Evolutionary conservation across 306 rosid genomes (phyloP), one percentile per base, ranked within the genome.

Genomic region (Pterocarpus santalinus): DNA sequence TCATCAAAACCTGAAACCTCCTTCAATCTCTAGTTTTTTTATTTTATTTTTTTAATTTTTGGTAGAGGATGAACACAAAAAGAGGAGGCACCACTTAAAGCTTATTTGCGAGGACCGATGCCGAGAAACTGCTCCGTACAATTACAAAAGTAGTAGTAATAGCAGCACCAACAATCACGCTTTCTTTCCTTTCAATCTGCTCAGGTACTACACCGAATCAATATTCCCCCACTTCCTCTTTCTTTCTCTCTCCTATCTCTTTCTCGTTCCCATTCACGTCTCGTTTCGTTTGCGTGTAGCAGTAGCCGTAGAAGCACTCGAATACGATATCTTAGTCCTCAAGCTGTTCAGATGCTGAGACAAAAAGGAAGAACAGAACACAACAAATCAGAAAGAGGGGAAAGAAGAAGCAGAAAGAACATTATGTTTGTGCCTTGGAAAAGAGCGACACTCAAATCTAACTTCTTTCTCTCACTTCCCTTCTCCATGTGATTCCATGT

Each of bases 381-480:
- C 7, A 51, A 15, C 57, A 51, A 13, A 78, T 64, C 80, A 44
- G 56, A 16, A 60, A 43, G 47, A 43, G 47, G 10, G 47, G 10
- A 44, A 46, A 65, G 60, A 78, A 38, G 56, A 51, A 34, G 47
- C 12, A 47, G 65, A 36, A 41, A 5, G 46, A 41, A 41, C 85
- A 83, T 73, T 15, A 78, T 81, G 53, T 17, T 75, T 22, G 69
- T 68, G 56, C 90, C 87, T 87, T 83, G 90, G 83, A 83, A 87
- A 87, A 87, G 90, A 83, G 90, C 90, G 85, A 69, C 43, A 3
- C 78, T 58, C 71, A 44, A 4, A 22, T 58, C 76, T 28, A 49
- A 47, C 22, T 65, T 30, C 5, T 14, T 38, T 33, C 28, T 16
- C 47, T 63, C 53, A 38, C 41, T 38, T 38, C 47, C 46, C 32